Percentiles rank a stretch among this genome's conserved stretches.
Conservation (phyloP, 1,284 basidiomycete genomes). For the Cutaneotrichosporon cyanovorans region DNA sequence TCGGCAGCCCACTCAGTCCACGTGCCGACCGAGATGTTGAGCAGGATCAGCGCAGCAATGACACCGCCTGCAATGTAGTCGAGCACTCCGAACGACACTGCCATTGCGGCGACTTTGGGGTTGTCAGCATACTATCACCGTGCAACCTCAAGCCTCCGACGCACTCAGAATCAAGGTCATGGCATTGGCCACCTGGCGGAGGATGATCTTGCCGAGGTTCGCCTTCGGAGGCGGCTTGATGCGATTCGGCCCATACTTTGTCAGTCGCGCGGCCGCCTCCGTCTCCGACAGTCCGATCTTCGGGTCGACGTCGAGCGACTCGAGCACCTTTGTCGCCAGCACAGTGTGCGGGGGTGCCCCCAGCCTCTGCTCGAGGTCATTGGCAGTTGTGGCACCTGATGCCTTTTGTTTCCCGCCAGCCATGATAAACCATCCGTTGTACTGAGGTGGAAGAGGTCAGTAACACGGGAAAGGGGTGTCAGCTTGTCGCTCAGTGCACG, state of each 20-base stretch:
- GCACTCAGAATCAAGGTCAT: slow-evolving; percentile 43
- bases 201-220: slow-evolving; percentile 31
- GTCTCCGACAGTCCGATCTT: slow-evolving; percentile 28
- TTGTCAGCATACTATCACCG: not conserved
- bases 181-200: slow-evolving; percentile 44
- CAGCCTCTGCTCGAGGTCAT: no score
- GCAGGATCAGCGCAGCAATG: slow-evolving; percentile 56
- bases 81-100: slow-evolving; percentile 57
- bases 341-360: slow-evolving; percentile 29
- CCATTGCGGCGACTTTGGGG: slow-evolving; percentile 53
- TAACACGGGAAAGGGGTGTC: no score
- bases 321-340: slow-evolving; percentile 29
- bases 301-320: slow-evolving; percentile 30
- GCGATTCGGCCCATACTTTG: slow-evolving; percentile 43
- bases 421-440: no score
- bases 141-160: slow-evolving; percentile 6
- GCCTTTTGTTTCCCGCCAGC: no score
- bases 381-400: no score
- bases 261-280: slow-evolving; percentile 26
- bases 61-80: slow-evolving; percentile 62
- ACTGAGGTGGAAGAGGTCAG: no score
- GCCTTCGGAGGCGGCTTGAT: slow-evolving; percentile 42
- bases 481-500: no score
- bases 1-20: slow-evolving; percentile 48
- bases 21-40: slow-evolving; percentile 50